phyloP scores from a whole-genome alignment of 129 eudicot genomes.

The Flaveria linearis region DNA sequence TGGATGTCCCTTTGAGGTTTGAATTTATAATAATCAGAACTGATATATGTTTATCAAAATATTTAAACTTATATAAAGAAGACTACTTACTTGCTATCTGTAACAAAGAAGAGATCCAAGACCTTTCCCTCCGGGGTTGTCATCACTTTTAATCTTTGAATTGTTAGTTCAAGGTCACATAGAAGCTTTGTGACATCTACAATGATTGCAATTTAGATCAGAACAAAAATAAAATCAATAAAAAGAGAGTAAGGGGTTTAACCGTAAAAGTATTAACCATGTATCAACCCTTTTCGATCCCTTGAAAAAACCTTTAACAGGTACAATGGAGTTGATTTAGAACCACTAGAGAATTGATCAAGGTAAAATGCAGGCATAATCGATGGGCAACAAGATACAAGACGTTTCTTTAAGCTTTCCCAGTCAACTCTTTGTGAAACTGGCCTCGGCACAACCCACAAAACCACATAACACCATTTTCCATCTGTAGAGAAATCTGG shows the following conservation, averaged over 20 bases:
- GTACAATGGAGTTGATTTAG: conserved; percentile 58
- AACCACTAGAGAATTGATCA: conserved; percentile 37
- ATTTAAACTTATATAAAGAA: neutral
- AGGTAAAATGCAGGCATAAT: conserved; percentile 55
- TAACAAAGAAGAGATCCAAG: conserved; percentile 78
- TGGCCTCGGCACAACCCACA: conserved; percentile 70
- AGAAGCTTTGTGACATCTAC: conserved; percentile 79
- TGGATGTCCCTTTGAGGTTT: neutral
- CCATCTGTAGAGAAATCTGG: conserved; percentile 83
- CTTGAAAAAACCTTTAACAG: conserved; percentile 67
- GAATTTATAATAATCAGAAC: neutral
- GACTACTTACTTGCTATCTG: conserved; percentile 71
- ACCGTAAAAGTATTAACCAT: conserved; percentile 46
- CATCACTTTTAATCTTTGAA: conserved; percentile 83
- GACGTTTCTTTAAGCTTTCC: conserved; percentile 67
- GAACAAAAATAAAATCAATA: conserved; percentile 1
- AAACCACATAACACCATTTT: conserved; percentile 79
- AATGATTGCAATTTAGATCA: conserved; percentile 15
- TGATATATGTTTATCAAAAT: neutral
- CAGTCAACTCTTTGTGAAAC: conserved; percentile 54
- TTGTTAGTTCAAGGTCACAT: conserved; percentile 70
- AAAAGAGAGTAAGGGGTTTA: neutral
- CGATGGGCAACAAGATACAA: conserved; percentile 73
- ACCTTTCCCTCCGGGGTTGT: conserved; percentile 92
- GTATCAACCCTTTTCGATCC: conserved; percentile 75